Evolutionary conservation across 2,329 filamentous ascomycete species (phyloP), one percentile per base, ranked within the genome.

Genomic region (Alternaria tenuissima): DNA sequence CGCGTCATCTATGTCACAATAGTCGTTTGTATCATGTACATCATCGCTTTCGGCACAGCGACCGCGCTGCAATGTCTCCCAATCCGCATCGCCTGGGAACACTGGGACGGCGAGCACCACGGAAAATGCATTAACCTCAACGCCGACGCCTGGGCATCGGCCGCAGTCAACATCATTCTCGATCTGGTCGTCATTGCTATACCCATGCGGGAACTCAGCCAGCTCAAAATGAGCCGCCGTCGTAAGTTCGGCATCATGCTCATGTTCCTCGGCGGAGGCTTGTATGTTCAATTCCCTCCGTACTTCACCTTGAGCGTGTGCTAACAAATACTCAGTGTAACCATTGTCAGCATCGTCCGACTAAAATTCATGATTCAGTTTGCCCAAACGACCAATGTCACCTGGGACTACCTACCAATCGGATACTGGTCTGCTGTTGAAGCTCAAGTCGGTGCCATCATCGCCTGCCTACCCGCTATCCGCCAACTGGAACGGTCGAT

Each of bases 341-440:
- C 80, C 3, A 61, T 83, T n/a, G 73, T 83, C 60, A 81, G 79
- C 56, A 76, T 80, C 26, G 66, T 83, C 28, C 79, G 81, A 8
- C 66, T 83, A 4, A 76, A 79, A 24, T 80, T 76, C 20, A 71
- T 83, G 46, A 76, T 83, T 38, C 69, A 78, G 22, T 83, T 83
- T 62, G 77, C 78, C 11, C 77, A 75, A 26, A 79, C 80, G 1
- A 55, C 74, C 0, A 83, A 83, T 60, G 59, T 79, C 2, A 77
- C 73, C 2, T 80, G 78, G 72, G 72, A 75, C 52, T 74, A 74
- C n/a, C 59, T 67, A 0, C 62, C 69, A 4, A 60, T 72, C 7
- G 68, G 69, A n/a, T 72, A 74, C 57, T 75, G 69, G 69, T 71
- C 67, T 3, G 63, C 64, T 2, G 51, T 74, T 9, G 73, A 76